Base-by-base conservation (phyloP, 2,329 filamentous ascomycete genomes). In the Phyllosticta paracitricarpa region DNA sequence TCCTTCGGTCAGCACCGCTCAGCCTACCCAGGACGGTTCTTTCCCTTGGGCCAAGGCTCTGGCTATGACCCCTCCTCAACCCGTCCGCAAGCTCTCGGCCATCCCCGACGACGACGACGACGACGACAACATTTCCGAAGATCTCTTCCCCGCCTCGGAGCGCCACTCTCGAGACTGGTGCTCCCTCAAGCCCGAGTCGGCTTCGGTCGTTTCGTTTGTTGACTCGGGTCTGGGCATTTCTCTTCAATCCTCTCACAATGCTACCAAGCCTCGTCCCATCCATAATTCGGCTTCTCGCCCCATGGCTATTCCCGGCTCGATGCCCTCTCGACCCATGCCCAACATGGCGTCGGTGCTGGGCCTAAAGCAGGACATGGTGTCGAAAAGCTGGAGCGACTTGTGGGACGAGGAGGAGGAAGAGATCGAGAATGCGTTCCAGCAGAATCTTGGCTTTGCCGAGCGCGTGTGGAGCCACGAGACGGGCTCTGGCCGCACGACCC, bases 361-460 rank as follows among this genome's bases (percentile, higher is more conserved):
- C 58, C 86, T 86, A 70, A 85, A 88, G 72, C 83, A 85, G 64
- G 88, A 93, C 54, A 79, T 83, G 56, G 89, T 95, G 56, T 96
- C 94, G 61, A 97, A 97, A 87, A 97, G 94, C 80, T 99, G 94
- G 94, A 96, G 92, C 70, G 94, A 99, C 73, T 85, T 97, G 74
- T 97, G 91, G 88, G 93, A 97, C 63, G 93, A 97, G 73, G 93
- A 97, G 72, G 93, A 97, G 59, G 91, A 94, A 69, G 86, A 89
- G 65, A 79, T 81, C 40, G 83, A 87, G 68, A 84, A 87, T 51
- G 66, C 59, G 59, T 66, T 70, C 57, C 73, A 71, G 68, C 65
- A 66, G 62, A 69, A 70, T 59, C 56, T 61, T 33, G 55, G 57
- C 19, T 64, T 59, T 48, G 69, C 73, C 40, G 71, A 76, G 63